Evolutionary conservation across 345 rosid genomes (phyloP).

Genomic region (Fremontodendron californicum): DNA sequence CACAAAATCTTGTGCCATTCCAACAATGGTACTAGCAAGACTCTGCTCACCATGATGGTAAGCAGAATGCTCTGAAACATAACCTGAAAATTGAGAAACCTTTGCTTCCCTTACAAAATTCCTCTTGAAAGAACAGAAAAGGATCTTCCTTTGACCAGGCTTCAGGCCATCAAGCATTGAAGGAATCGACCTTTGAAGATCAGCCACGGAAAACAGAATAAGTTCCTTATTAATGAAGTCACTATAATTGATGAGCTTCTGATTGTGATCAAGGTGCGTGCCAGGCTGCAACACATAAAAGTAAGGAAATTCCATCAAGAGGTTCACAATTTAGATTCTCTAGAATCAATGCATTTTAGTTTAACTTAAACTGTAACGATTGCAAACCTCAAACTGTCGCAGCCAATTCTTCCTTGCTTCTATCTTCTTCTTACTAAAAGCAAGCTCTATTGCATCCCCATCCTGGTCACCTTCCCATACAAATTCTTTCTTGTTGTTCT

Average conservation of each 20-base stretch:
- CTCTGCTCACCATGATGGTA: constrained; percentile 98
- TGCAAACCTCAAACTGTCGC: constrained; percentile 64
- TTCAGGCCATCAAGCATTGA: constrained; percentile 96
- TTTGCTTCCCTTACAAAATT: constrained; percentile 69
- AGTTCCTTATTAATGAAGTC: constrained; percentile 97
- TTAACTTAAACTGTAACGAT: background rate
- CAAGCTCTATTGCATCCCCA: constrained; percentile 92
- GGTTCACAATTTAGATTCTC: background rate
- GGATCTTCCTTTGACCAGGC: constrained; percentile 96
- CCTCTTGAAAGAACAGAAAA: constrained; percentile 81
- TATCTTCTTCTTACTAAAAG: constrained; percentile 93
- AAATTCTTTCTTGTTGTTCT: constrained; percentile 79
- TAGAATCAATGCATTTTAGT: background rate
- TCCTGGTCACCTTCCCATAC: constrained; percentile 75
- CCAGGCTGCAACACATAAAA: constrained; percentile 64
- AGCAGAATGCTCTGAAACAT: constrained; percentile 85
- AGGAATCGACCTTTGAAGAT: constrained; percentile 93
- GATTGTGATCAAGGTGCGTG: constrained; percentile 75
- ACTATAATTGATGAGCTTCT: constrained; percentile 61
- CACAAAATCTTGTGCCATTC: constrained; percentile 95
- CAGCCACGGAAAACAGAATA: constrained; percentile 93
- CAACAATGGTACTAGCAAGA: constrained; percentile 73
- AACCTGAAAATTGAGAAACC: constrained; percentile 82
- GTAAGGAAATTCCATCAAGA: constrained; percentile 10
- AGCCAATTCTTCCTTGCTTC: constrained; percentile 98